A percentile compares a stretch with the other conserved stretches of the same genome.
Evolutionary conservation across 768 basidiomycete species (phyloP).

Genomic region (Suillus variegatus): DNA sequence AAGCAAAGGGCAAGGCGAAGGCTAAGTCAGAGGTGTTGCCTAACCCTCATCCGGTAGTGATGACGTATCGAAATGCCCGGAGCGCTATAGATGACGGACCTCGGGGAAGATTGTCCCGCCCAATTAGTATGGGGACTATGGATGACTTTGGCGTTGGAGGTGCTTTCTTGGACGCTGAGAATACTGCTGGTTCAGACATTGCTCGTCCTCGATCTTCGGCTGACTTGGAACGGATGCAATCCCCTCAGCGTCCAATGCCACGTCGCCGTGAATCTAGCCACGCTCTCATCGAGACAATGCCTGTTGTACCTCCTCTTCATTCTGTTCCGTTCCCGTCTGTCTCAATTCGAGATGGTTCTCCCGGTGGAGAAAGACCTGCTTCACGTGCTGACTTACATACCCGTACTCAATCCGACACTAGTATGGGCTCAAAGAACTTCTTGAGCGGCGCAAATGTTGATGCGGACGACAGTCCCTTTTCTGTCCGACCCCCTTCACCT

Average conservation of each 20-base stretch:
- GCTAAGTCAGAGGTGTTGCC: conserved; percentile 41
- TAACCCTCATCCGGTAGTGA: conserved; percentile 44
- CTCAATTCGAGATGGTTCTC: conserved; percentile 54
- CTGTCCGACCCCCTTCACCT: conserved; percentile 38
- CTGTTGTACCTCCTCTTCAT: conserved; percentile 41
- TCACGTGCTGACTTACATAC: conserved; percentile 41
- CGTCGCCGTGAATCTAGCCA: conserved; percentile 56
- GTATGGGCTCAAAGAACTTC: conserved; percentile 49
- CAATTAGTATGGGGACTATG: conserved; percentile 67
- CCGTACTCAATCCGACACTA: conserved; percentile 52
- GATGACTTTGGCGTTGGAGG: conserved; percentile 53
- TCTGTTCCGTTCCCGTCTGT: conserved; percentile 67
- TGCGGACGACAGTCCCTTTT: conserved; percentile 35
- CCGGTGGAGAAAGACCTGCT: conserved; percentile 39
- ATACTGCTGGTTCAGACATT: conserved; percentile 22
- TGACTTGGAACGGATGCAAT: conserved; percentile 50
- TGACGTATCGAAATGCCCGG: conserved; percentile 40
- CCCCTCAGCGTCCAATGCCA: conserved; percentile 40
- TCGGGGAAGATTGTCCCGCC: conserved; percentile 49
- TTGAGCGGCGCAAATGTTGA: conserved; percentile 40
- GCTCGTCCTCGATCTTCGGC: conserved; percentile 61
- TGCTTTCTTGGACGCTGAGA: conserved; percentile 46
- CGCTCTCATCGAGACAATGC: conserved; percentile 44
- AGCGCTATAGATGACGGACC: conserved; percentile 44
- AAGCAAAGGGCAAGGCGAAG: conserved; percentile 45